These are phyloP conservation scores for Cornus kousa DNA, from an alignment of 148 eudicot genomes.

Conservation along the genomic window DNA sequence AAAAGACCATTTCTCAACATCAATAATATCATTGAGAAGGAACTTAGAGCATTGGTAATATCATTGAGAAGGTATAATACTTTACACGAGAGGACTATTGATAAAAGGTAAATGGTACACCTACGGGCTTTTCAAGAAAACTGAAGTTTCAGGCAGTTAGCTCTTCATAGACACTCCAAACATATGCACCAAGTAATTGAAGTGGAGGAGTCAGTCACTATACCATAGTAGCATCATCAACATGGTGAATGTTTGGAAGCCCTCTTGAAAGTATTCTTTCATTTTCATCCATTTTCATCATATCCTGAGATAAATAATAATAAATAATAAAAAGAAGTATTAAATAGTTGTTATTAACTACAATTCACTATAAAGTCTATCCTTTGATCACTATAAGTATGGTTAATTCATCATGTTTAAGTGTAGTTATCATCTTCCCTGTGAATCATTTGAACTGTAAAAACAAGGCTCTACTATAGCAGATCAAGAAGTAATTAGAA, in stretches of 20 bases:
- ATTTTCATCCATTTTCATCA: constrained; percentile 79
- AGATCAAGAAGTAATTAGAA: neutral
- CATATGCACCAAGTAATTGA: neutral
- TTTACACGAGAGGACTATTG: no score
- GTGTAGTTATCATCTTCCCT: neutral
- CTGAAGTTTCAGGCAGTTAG: no score
- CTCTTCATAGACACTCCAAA: no score
- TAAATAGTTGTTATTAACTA: constrained; percentile 5
- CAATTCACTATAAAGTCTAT: neutral
- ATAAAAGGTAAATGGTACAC: no score
- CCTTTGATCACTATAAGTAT: constrained; percentile 1
- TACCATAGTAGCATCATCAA: constrained; percentile 77
- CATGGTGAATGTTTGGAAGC: constrained; percentile 74
- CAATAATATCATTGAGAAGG: no score
- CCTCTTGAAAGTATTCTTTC: constrained; percentile 73
- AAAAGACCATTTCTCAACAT: no score
- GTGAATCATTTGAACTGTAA: neutral
- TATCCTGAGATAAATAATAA: constrained; percentile 46
- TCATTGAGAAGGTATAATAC: no score
- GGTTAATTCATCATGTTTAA: neutral
- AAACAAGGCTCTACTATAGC: neutral
- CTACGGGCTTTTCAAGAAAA: no score
- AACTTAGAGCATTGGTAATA: no score
- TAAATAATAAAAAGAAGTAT: neutral
- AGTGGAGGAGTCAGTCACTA: neutral